Percentiles rank a stretch among this genome's conserved stretches.
Evolutionary conservation across 2,329 filamentous ascomycete species (phyloP).

Genomic region (Curvularia eragrostidis): DNA sequence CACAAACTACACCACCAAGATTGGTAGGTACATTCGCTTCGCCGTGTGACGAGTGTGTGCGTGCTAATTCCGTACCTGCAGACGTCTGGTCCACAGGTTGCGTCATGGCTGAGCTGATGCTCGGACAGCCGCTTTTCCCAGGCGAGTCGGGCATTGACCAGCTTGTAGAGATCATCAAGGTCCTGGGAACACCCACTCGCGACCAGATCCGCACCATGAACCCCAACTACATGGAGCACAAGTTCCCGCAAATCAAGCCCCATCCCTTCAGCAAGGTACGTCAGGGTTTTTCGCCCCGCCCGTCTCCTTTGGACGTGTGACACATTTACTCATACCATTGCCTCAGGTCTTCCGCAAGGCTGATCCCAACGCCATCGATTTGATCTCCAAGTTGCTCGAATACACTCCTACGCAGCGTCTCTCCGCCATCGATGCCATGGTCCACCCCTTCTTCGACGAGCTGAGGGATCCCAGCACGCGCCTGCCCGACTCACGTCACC

Average conservation of each 20-base stretch:
- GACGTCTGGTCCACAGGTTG: constrained; percentile 99
- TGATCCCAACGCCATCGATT: constrained; percentile 87
- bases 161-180: constrained; percentile 98
- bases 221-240: constrained; percentile 99
- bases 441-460: constrained; percentile 98
- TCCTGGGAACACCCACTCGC: constrained; percentile 91
- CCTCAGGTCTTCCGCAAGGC: constrained; percentile 90
- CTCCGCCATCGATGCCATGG: constrained; percentile 93
- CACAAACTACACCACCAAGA: constrained; percentile 99
- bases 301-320: not conserved
- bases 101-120: constrained; percentile 99
- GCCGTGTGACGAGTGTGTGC: constrained; percentile 8
- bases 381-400: constrained; percentile 92
- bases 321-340: constrained; percentile 6
- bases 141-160: constrained; percentile 99
- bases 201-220: constrained; percentile 99
- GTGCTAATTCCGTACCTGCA: constrained; percentile 52
- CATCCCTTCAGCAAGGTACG: constrained; percentile 93
- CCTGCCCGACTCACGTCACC: constrained; percentile 91
- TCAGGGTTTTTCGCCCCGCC: constrained; percentile 3
- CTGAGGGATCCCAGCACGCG: constrained; percentile 88
- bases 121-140: constrained; percentile 96
- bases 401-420: constrained; percentile 97
- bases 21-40: constrained; percentile 70
- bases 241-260: constrained; percentile 99